Evolutionary conservation across 2,329 filamentous ascomycete species (phyloP).

Genomic region (Aspergillaceae sp.): DNA sequence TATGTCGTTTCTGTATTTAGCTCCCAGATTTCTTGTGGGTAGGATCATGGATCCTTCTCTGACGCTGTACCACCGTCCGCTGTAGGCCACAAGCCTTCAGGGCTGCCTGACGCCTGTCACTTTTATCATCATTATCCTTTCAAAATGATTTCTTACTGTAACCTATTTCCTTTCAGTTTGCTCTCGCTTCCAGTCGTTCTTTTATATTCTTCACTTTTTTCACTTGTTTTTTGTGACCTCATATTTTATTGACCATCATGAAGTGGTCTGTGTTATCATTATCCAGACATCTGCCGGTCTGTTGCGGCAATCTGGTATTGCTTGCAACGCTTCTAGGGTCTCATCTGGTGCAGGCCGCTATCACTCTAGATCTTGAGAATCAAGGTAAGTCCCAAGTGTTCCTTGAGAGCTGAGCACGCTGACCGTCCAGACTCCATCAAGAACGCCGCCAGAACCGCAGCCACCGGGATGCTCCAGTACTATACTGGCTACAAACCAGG

Average conservation of each 20-base stretch:
- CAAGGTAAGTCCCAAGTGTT: slow-evolving; percentile 13
- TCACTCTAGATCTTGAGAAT: slow-evolving; percentile 18
- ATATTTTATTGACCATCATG: not conserved
- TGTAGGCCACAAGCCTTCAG: not conserved
- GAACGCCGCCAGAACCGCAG: slow-evolving; percentile 31
- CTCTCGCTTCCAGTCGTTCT: not conserved
- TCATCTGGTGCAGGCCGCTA: slow-evolving; percentile 14
- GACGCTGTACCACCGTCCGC: not conserved
- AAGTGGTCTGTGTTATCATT: not conserved
- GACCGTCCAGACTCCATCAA: slow-evolving; percentile 32
- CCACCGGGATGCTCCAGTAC: slow-evolving; percentile 38
- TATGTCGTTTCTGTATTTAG: no score
- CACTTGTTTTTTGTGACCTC: not conserved
- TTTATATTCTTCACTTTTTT: not conserved
- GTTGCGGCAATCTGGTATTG: not conserved
- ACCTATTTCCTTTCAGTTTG: not conserved
- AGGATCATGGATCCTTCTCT: not conserved
- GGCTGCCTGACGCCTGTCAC: not conserved
- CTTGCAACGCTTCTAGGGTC: slow-evolving; percentile 12
- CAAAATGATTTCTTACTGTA: not conserved
- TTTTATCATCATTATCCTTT: not conserved
- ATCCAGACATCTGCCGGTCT: not conserved
- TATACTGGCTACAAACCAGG: slow-evolving; percentile 38
- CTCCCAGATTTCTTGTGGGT: not conserved
- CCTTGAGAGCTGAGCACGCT: not conserved